Evolutionary conservation across 352 stramenopile genomes (phyloP), one percentile per base, ranked within the genome.

Genomic region (Phytophthora idaei): DNA sequence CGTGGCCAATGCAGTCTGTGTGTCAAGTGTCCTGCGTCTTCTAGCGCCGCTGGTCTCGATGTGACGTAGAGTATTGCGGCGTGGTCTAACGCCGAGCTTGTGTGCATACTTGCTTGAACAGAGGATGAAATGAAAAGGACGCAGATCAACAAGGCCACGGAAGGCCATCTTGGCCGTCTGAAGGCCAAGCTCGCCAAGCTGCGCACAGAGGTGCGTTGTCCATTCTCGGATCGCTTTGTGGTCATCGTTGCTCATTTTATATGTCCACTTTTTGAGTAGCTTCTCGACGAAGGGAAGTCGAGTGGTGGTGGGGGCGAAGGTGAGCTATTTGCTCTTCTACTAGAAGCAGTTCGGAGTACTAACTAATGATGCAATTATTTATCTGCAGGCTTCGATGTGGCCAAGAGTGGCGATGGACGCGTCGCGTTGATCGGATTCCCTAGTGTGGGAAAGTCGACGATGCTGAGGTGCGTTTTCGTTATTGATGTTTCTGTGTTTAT

Each of bases 151-250:
- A 99, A 99, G 82, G 95, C 94, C 46, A 97, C 89, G 5, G 90
- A 96, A 67, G 74, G 78, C 5, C 90, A 96, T 71, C 81, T 99
- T 29, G 95, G 96, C 8, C 85, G 90, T 46, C 78, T 99, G 31
- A 99, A 99, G 78, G 98, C 98, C 36, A 99, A 99, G 83, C 83
- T 99, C 34, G 97, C 97, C 36, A 99, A 99, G 80, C 78, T 99
- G 32, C 95, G 97, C 49, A 97, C 93, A n/a, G 97, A 99, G 77
- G 83, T 95, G 46, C 29, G 28, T n/a, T 64, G 3, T 36, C 21
- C 12, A 61, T 37, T 6, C 10, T 29, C 6, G 28, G 27, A 29
- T 50, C 5, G 48, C 15, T 0, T 50, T 47, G n/a, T 42, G 25
- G 12, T 10, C 48, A 12, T 46, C 15, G 21, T 37, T 56, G 7